These are phyloP conservation scores for Fraxinus americana DNA, from an alignment of 257 asterid species.

Conservation along the genomic window DNA sequence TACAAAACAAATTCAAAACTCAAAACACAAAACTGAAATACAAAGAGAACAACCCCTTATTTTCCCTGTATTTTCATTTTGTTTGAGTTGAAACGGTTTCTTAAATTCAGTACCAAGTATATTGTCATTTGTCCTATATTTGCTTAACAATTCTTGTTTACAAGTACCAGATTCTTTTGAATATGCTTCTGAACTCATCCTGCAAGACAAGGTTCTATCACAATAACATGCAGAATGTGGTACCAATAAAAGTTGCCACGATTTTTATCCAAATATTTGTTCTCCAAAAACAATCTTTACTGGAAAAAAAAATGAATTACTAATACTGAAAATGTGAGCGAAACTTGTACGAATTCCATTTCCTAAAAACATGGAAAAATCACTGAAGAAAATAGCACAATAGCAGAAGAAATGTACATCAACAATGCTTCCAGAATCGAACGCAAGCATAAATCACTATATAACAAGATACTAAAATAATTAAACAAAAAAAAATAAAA, in stretches of 20 bases:
- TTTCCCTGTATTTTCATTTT: too few species aligned
- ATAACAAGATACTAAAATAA: not conserved
- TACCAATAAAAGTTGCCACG: not conserved
- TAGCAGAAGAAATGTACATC: not conserved
- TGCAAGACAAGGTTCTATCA: too few species aligned
- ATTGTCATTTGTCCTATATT: too few species aligned
- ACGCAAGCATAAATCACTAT: not conserved
- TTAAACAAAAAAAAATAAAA: not conserved
- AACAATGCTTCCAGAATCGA: not conserved
- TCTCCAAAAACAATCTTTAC: not conserved
- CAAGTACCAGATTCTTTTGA: too few species aligned
- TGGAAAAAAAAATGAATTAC: not conserved
- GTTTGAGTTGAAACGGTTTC: too few species aligned
- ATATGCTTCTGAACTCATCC: too few species aligned
- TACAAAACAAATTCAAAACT: too few species aligned
- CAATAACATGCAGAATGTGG: not conserved
- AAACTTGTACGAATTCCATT: not conserved
- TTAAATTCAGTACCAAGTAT: too few species aligned
- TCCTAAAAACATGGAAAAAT: not conserved
- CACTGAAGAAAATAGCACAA: not conserved
- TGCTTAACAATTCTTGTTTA: too few species aligned
- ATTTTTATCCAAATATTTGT: not conserved
- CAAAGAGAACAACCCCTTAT: too few species aligned
- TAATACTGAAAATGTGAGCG: not conserved
- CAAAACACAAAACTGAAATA: too few species aligned